Evolutionary conservation across 495 filamentous ascomycete genomes (phyloP), one percentile per base, ranked within the genome.

Genomic region (Evernia prunastri): DNA sequence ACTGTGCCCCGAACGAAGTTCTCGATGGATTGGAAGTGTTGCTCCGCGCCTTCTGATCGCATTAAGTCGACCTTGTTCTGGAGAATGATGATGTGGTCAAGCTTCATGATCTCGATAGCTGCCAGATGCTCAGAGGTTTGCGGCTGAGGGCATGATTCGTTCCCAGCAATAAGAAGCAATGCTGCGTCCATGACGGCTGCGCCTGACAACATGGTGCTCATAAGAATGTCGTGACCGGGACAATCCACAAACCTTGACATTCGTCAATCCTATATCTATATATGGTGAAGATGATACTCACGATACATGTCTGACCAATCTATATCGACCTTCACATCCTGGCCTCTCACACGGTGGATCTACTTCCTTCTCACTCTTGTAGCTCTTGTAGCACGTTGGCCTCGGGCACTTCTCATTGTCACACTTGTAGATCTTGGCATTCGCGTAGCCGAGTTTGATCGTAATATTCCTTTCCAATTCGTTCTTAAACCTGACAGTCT

Each of bases 141-240:
- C n/a, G 94, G 94, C 76, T 98, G 94, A 25, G 94, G 94, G 78
- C 94, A 97, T 23, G 89, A 88, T 89, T 98, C 94, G 81, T 98
- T 98, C 79, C 94, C 95, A 65, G 94, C 95, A 73, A 98, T 97
- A 49, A 98, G 82, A 37, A 98, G 85, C 37, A 98, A 83, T 39
- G 95, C 95, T 58, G 94, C 94, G 76, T 98, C 94, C 94, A 98
- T 98, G 81, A 98, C 94, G 51, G 94, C 94, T 71, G 94, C 94
- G 72, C 94, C 95, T 73, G 94, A 98, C 78, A 97, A 87, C 94
- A 97, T 98, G 64, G 94, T 98, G 77, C 92, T 96, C 94, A 98
- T 98, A 72, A 98, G 91, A 90, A 98, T 98, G 79, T 98, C 94
- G 87, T 98, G 94, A 77, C 94, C 94, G 42, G 94, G 94, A 83